Percentiles rank a stretch among this genome's conserved stretches.
Conservation (phyloP, 306 rosid species). For the Cicer chorassanicum region DNA sequence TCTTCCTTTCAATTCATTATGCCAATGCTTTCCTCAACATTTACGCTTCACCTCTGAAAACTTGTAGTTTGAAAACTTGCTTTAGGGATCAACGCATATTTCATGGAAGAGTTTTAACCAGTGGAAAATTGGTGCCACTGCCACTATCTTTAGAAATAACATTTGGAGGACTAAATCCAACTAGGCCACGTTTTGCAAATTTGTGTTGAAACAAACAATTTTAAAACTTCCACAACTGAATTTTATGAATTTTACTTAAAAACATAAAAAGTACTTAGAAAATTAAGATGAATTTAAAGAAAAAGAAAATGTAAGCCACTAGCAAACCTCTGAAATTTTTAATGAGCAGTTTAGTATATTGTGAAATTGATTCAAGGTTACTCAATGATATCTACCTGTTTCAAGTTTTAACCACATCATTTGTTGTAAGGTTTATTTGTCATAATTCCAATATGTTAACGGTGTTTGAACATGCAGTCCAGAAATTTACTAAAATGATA, state of each 20-base stretch:
- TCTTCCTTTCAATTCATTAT: not conserved
- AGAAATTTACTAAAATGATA: slow-evolving; percentile 25
- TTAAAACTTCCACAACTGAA: too few relatives aligned
- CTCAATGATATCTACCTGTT: not conserved
- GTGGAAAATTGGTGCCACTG: slow-evolving; percentile 4
- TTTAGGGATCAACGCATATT: slow-evolving; percentile 37
- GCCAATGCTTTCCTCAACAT: slow-evolving; percentile 39
- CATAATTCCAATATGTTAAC: slow-evolving; percentile 27
- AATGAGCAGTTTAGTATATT: slow-evolving; percentile 28
- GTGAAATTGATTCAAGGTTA: slow-evolving; percentile 18
- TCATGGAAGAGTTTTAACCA: slow-evolving; percentile 38
- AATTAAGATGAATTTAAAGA: too few relatives aligned
- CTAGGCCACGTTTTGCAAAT: slow-evolving; percentile 47
- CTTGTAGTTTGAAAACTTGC: not conserved
- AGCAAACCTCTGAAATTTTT: slow-evolving; percentile 83
- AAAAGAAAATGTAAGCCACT: slow-evolving; percentile 55
- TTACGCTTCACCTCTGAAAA: slow-evolving; percentile 9
- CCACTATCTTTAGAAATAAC: not conserved
- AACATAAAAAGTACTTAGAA: too few relatives aligned
- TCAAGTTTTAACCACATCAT: slow-evolving; percentile 2
- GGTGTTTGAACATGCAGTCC: slow-evolving; percentile 1
- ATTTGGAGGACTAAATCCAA: slow-evolving; percentile 44
- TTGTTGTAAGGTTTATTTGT: slow-evolving; percentile 12
- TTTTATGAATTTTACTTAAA: too few relatives aligned
- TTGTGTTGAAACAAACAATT: too few relatives aligned